Evolutionary conservation across 2,329 filamentous ascomycete species (phyloP).

Genomic region (Zelopaecilomyces penicillatus): DNA sequence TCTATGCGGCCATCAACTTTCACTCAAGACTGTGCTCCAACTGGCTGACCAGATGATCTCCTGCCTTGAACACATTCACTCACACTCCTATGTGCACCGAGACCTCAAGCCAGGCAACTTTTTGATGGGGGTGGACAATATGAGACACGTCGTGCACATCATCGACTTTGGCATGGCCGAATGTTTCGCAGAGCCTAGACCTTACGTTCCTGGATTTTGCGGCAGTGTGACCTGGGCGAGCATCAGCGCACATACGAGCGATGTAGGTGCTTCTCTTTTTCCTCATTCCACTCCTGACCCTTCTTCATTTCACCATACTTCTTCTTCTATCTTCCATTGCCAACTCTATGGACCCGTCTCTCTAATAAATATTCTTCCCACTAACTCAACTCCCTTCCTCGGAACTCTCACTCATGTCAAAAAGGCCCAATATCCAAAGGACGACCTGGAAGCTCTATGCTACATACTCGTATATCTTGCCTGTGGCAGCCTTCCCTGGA

Average conservation of each 20-base stretch:
- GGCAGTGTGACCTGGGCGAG: too few species aligned
- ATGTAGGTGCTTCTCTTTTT: too few species aligned
- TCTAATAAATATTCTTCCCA: too few species aligned
- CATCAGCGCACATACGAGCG: too few species aligned
- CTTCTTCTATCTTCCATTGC: too few species aligned
- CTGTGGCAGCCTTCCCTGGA: constrained; percentile 10
- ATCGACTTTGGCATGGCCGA: constrained; percentile 14
- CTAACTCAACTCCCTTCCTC: too few species aligned
- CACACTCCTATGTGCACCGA: constrained; percentile 11
- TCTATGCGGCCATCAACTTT: constrained; percentile 12
- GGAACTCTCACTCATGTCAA: too few species aligned
- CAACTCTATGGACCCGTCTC: too few species aligned
- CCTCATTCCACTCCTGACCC: too few species aligned
- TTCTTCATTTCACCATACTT: too few species aligned
- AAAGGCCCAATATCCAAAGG: constrained; percentile 7
- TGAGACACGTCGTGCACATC: constrained; percentile 12
- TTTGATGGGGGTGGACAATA: constrained; percentile 13
- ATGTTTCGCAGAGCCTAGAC: not conserved
- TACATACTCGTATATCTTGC: constrained; percentile 10
- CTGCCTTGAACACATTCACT: constrained; percentile 13
- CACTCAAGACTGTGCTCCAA: constrained; percentile 17
- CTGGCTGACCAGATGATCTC: constrained; percentile 14
- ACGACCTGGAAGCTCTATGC: constrained; percentile 11
- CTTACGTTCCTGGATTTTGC: too few species aligned
- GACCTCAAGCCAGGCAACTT: constrained; percentile 17